A percentile compares a stretch with the other conserved stretches of the same genome.
Evolutionary conservation across 1,139 yeast genomes (phyloP).

Genomic region (Pichia sp.): DNA sequence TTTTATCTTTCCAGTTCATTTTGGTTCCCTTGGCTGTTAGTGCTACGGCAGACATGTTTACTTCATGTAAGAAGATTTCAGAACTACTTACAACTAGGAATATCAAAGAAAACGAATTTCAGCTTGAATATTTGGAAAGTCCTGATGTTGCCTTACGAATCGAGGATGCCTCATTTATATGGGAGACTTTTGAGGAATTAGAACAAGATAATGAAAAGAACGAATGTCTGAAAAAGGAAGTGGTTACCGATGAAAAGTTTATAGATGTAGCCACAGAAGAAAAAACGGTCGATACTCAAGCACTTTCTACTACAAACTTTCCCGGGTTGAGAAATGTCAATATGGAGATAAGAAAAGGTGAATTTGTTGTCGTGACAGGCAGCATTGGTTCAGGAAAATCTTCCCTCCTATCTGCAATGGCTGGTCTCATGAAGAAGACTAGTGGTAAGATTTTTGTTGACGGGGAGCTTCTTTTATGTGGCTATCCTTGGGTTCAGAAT

Average conservation of each 20-base stretch:
- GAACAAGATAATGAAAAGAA: neutral
- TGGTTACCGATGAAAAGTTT: neutral
- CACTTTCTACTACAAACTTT: constrained; percentile 18
- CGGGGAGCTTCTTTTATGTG: constrained; percentile 39
- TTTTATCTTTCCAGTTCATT: constrained; percentile 43
- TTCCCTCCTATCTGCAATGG: constrained; percentile 50
- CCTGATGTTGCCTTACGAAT: constrained; percentile 28
- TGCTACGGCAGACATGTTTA: constrained; percentile 39
- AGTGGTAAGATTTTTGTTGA: constrained; percentile 40
- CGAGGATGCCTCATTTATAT: constrained; percentile 34
- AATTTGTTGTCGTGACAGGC: constrained; percentile 60
- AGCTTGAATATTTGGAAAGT: constrained; percentile 8
- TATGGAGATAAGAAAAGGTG: constrained; percentile 42
- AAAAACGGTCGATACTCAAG: constrained; percentile 1
- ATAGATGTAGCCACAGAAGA: constrained; percentile 1
- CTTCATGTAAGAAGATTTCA: constrained; percentile 37
- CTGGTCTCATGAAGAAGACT: constrained; percentile 51
- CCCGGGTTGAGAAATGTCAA: constrained; percentile 41
- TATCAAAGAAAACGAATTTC: constrained; percentile 8
- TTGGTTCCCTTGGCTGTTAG: constrained; percentile 59
- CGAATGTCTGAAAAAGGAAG: neutral
- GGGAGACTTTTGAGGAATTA: constrained; percentile 32
- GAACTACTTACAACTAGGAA: constrained; percentile 27
- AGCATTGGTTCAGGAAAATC: constrained; percentile 65
- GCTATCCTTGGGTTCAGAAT: constrained; percentile 75